Evolutionary conservation across 208 protist genomes (phyloP), one percentile per base, ranked within the genome.

Genomic region (Trypanosoma platydactyli): DNA sequence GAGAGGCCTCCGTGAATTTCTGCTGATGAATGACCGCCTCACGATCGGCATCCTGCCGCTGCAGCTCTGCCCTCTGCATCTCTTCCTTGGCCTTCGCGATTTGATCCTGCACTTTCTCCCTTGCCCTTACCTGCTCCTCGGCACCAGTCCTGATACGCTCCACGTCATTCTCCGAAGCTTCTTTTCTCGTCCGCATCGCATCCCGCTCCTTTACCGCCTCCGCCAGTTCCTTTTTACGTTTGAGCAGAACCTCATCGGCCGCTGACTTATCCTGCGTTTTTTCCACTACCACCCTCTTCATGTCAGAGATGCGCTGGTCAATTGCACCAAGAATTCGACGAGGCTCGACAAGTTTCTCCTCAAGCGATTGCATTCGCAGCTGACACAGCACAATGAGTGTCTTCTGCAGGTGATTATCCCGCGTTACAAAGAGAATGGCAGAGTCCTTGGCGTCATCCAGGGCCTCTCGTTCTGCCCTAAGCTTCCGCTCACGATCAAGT

Each of bases 401-500:
- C 52, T 94, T 84, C 48, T 98, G 78, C 2, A 98, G 76, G 33
- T 98, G 85, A 51, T 94, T 91, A 71, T 98, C 94, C 55, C 98
- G 94, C 13, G 73, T 88, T 4, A 99, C 74, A 67, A 98, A 99
- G 41, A 80, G 89, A 52, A 97, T 79, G 11, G 97, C 97, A 41
- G 98, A 96, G 64, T 88, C 80, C 77, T 98, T 99, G 30, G 96
- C 85, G 44, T 81, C 95, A 68, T 98, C 86, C n/a, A 98, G 78
- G 6, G 84, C 83, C 46, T 98, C 92, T 18, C 92, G 85, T 57
- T 99, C 98, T 41, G 97, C 93, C 64, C 97, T 94, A 15, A 94
- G 81, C 5, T 94, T 82, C n/a, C 97, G 94, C 48, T 99, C 76
- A 24, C 82, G 76, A 69, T 98, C 96, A 2, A 98, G 76, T 49